Percentiles rank a stretch among this genome's conserved stretches.
phyloP scores from a whole-genome alignment of 2,329 filamentous ascomycete genomes.

The Capronia epimyces region DNA sequence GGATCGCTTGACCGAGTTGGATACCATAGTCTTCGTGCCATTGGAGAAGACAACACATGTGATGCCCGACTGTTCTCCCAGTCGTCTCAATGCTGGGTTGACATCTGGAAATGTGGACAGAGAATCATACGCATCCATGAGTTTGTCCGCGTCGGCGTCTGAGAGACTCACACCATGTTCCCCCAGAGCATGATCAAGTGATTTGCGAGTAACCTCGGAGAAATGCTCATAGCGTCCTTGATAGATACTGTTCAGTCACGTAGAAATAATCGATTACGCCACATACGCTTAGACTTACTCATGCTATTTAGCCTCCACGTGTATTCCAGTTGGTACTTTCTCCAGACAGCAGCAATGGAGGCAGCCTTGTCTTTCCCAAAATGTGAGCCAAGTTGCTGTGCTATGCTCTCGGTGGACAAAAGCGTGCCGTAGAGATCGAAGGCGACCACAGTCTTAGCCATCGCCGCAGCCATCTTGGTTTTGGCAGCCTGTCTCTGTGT shows the following conservation, averaged over 20 bases:
- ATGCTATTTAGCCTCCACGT: constrained; percentile 72
- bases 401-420: constrained; percentile 65
- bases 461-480: constrained; percentile 1
- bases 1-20: constrained; percentile 54
- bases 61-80: constrained; percentile 43
- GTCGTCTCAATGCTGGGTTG: constrained; percentile 45
- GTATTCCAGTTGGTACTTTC: constrained; percentile 69
- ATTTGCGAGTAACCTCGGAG: constrained; percentile 55
- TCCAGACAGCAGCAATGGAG: constrained; percentile 56
- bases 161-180: constrained; percentile 50
- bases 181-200: constrained; percentile 59
- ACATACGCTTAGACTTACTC: constrained; percentile 55
- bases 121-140: constrained; percentile 61
- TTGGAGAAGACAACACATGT: constrained; percentile 65
- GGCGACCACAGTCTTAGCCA: constrained; percentile 50
- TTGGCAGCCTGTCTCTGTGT: too few species aligned
- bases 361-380: constrained; percentile 55
- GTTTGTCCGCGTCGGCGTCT: constrained; percentile 40
- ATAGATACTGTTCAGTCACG: neutral
- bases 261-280: constrained; percentile 1
- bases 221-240: constrained; percentile 59
- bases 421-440: constrained; percentile 74
- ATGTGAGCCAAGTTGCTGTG: constrained; percentile 51
- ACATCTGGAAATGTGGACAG: constrained; percentile 63
- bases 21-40: constrained; percentile 59